Conservation (phyloP, 2,329 filamentous ascomycete genomes). For the Botrytis fabae region DNA sequence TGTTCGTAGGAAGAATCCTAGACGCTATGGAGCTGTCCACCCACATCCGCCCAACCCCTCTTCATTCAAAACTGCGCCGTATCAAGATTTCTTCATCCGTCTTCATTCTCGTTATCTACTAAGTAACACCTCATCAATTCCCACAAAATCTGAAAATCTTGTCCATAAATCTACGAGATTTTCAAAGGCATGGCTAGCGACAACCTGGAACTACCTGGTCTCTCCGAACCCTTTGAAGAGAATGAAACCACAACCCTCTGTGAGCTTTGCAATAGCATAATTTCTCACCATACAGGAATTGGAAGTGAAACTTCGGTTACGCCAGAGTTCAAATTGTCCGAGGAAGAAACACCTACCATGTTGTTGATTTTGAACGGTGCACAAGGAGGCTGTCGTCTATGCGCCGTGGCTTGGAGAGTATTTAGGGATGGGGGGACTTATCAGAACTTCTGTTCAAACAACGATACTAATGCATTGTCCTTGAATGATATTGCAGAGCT, state of each 20-base stretch:
- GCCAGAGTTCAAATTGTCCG: not conserved
- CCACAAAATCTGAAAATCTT: fast-evolving
- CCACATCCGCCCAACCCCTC: not conserved
- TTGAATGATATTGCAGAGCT: not conserved
- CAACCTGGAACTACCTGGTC: not conserved
- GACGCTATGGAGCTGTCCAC: not conserved
- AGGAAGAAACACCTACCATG: not conserved
- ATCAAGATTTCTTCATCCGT: fast-evolving
- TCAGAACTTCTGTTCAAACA: not conserved
- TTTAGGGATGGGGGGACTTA: not conserved
- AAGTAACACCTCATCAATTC: not conserved
- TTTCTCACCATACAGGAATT: not conserved
- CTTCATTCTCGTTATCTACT: not conserved
- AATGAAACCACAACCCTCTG: not conserved
- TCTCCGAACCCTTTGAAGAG: not conserved
- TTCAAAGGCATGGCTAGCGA: not conserved
- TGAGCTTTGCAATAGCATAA: not conserved
- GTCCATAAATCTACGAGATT: not conserved
- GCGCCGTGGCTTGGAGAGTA: not conserved
- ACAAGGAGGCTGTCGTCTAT: conserved; percentile 2
- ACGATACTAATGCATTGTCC: not conserved
- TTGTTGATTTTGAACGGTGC: not conserved
- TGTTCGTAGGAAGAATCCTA: not conserved
- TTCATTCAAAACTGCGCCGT: not conserved
- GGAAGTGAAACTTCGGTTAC: not conserved